Percentiles rank a stretch among this genome's conserved stretches.
Evolutionary conservation across 768 basidiomycete genomes (phyloP).

Genomic region (Strobilomyces dryophilus): DNA sequence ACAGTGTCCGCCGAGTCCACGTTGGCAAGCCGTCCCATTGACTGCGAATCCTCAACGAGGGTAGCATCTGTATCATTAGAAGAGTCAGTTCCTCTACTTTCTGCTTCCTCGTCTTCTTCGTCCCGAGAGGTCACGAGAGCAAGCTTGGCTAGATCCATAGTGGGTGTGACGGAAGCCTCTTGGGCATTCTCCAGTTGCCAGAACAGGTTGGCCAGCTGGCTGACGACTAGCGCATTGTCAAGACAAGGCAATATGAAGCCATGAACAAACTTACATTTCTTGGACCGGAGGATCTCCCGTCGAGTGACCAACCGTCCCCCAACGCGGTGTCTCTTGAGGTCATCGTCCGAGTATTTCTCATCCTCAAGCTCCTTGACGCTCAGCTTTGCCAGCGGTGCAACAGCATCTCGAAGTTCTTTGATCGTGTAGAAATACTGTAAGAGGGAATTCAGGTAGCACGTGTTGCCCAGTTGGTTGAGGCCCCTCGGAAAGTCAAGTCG

Average conservation of each 20-base stretch:
- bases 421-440: constrained; percentile 94
- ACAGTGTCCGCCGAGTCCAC: constrained; percentile 45
- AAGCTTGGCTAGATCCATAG: constrained; percentile 83
- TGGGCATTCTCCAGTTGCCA: constrained; percentile 66
- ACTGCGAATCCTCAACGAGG: constrained; percentile 70
- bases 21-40: constrained; percentile 19
- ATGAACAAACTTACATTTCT: constrained; percentile 59
- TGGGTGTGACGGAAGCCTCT: constrained; percentile 70
- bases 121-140: constrained; percentile 88
- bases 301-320: constrained; percentile 81
- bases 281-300: constrained; percentile 78
- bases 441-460: constrained; percentile 81
- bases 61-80: constrained; percentile 89
- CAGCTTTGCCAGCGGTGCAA: constrained; percentile 54
- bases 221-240: constrained; percentile 54
- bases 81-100: constrained; percentile 69
- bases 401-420: constrained; percentile 77
- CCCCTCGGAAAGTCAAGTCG: constrained; percentile 76
- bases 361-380: constrained; percentile 57
- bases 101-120: constrained; percentile 80
- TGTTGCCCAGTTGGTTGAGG: constrained; percentile 85
- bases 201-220: constrained; percentile 76
- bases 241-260: constrained; percentile 6
- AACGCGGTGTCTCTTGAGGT: constrained; percentile 78
- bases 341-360: constrained; percentile 74